Evolutionary conservation across 2,329 filamentous ascomycete genomes (phyloP).

Genomic region (Aspergillus chevalieri): DNA sequence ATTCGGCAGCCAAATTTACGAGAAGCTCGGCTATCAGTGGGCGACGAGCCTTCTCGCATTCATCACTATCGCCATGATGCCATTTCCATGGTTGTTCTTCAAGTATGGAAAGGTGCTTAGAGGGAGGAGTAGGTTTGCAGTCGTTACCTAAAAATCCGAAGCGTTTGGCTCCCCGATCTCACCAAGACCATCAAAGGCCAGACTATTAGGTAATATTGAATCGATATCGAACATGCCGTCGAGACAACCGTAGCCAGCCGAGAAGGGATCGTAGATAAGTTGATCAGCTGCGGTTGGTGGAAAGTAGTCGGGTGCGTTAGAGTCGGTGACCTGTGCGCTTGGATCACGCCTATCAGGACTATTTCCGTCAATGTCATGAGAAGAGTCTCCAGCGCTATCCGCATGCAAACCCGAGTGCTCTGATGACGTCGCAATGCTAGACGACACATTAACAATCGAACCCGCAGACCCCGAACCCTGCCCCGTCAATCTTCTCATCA

Average conservation of each 20-base stretch:
- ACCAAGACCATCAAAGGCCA: background rate
- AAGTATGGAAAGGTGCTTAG: background rate
- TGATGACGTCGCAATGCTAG: conserved; percentile 2
- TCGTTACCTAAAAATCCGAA: background rate
- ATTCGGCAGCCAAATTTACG: background rate
- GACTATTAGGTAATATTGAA: conserved; percentile 3
- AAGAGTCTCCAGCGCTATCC: background rate
- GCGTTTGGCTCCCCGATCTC: background rate
- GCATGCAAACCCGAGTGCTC: background rate
- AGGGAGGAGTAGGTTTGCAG: background rate
- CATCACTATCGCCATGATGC: background rate
- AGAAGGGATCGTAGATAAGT: conserved; percentile 9
- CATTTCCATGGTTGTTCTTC: background rate
- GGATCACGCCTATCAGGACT: background rate
- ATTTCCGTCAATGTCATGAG: background rate
- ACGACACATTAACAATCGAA: conserved; percentile 6
- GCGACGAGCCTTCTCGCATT: background rate
- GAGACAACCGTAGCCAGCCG: conserved; percentile 5
- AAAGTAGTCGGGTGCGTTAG: background rate
- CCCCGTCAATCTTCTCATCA: conserved; percentile 11
- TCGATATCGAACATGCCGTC: conserved; percentile 11
- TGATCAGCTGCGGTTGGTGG: conserved; percentile 1
- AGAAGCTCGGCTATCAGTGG: background rate
- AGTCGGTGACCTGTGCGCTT: background rate
- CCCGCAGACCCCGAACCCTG: conserved; percentile 2